Base-by-base conservation (phyloP, 176 grass and related monocot genomes). In the Avena atlantica region DNA sequence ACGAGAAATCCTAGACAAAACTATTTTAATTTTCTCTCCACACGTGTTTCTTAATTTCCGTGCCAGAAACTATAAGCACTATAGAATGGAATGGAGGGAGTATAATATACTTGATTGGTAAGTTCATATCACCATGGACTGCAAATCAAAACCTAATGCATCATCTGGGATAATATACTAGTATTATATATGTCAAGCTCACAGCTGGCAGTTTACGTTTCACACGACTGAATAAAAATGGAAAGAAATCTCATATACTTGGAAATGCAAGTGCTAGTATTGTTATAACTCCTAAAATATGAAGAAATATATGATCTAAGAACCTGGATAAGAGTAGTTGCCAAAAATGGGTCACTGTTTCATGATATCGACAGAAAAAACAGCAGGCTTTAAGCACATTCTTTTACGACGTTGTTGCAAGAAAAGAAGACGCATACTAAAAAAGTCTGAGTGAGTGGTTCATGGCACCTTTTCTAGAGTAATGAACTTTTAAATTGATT, bases 141-240 rank as follows among this genome's bases (percentile, higher is more conserved):
- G 8, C 69, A 62, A 15, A 81, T 16, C 21, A 64, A 58, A 80
- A 74, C 21, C 5, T 81, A 85, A 45, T 57, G 29, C 34, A 74
- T 40, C 50, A 52, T 60, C 9, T 81, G 9, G 45, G 20, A 52
- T 82, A 69, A 20, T 11, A 24, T 15, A 74, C 44, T 6, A 42
- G 40, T 42, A 74, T 45, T 65, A 84, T 71, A 56, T 79, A 31
- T 42, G 40, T 84, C 52, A 84, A 12, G 73, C 71, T 81, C 14
- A 63, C 45, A 82, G 23, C 51, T 77, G 42, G 63, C 60, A 88
- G 70, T 56, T 63, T 76, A 81, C 14, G 48, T 19, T 49, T 83
- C 17, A 76, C n/a, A 48, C 16, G 27, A 59, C 71, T 58, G 51
- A 83, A 87, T 76, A 83, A 81, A 66, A 72, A 58, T 17, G 12